Base-by-base conservation (phyloP, 805 yeast species). In the Maudiozyma serrabonitensis region DNA sequence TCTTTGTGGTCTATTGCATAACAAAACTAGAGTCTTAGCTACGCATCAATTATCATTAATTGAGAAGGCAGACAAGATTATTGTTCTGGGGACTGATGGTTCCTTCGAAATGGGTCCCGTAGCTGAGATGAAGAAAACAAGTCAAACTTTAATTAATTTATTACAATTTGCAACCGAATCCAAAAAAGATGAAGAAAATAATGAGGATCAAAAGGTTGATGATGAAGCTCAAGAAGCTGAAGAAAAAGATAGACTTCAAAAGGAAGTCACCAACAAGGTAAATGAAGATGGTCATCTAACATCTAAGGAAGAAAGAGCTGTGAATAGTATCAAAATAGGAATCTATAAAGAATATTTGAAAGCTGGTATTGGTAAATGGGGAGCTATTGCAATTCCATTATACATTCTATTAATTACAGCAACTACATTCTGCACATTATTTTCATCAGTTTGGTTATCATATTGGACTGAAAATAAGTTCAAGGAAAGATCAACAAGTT, bases 31-130 rank as follows among this genome's bases (percentile, higher is more conserved):
- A 57, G 59, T 88, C 11, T 71, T 87, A 58, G 95, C 95, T 2
- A 88, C 96, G 0, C 96, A 87, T 64, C 95, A 88, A 63, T 69
- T 88, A 46, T 78, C 87, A 8, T 70, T 87, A 52, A 76, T 87
- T 53, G 78, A 78, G 19, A 67, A 74, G 49, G 93, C 95, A n/a
- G 87, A 83, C 61, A 72, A 83, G 45, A 69, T 88, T 34, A 72
- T 88, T 15, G 85, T 82, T 52, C 66, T 88, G 55, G 78, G 81
- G 56, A 61, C 66, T 25, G 80, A 84, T 18, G 85, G 83, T 48
- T 81, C 87, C 0, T 68, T 84, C 28, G 78, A 75, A 43, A 64
- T 78, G 32, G 96, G 90, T 13, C 75, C 85, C 0, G 70, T 77
- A 18, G 75, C 70, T 0, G 83, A 83, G 46, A 66, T 88, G 51